Percentiles rank a stretch among this genome's conserved stretches.
phyloP scores from a whole-genome alignment of 139 green algal genomes.

The Tetraselmis chui region DNA sequence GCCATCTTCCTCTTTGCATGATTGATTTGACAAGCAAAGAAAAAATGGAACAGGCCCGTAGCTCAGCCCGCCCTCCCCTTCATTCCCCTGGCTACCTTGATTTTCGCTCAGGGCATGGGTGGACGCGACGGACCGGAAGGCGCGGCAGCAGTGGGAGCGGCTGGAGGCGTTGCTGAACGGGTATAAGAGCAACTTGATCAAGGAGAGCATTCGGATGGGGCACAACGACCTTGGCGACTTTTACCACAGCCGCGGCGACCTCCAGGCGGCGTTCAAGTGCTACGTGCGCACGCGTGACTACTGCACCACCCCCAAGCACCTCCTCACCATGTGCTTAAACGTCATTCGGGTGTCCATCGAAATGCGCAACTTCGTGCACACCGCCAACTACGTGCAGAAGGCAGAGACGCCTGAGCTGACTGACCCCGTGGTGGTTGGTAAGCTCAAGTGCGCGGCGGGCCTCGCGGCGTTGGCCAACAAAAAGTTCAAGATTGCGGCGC shows the following conservation, averaged over 20 bases:
- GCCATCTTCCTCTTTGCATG: too few species aligned
- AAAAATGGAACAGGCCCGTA: too few species aligned
- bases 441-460: conserved; percentile 56
- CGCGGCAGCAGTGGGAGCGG: conserved; percentile 35
- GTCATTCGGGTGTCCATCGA: conserved; percentile 69
- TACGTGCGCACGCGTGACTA: conserved; percentile 88
- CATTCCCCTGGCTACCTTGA: too few species aligned
- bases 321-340: conserved; percentile 82
- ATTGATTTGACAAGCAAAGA: too few species aligned
- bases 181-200: conserved; percentile 80
- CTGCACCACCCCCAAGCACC: conserved; percentile 81
- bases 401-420: conserved; percentile 61
- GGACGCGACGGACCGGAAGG: conserved; percentile 35
- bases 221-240: conserved; percentile 84
- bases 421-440: conserved; percentile 38
- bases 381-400: conserved; percentile 80
- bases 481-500: conserved; percentile 75
- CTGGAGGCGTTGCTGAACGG: conserved; percentile 70
- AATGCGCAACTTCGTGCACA: conserved; percentile 76
- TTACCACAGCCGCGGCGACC: conserved; percentile 69
- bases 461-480: conserved; percentile 47
- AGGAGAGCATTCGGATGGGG: conserved; percentile 86
- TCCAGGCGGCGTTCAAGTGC: conserved; percentile 81
- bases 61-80: background rate
- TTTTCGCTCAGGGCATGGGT: conserved; percentile 41